These are phyloP conservation scores for Psidium friedrichsthalianum DNA, from an alignment of 345 rosid species.

Conservation along the genomic window DNA sequence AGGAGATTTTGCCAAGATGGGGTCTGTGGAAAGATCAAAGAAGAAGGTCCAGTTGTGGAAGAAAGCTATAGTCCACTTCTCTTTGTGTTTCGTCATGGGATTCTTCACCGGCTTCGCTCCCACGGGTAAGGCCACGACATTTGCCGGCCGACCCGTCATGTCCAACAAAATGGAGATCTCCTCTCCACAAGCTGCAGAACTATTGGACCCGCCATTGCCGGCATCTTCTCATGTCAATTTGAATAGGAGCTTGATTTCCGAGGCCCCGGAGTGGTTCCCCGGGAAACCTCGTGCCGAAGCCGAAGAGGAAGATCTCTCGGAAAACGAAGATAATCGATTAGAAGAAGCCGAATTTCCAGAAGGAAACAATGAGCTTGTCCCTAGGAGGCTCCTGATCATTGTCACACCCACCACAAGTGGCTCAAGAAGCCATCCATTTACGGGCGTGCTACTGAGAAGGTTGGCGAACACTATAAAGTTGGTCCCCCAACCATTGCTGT, in stretches of 20 bases:
- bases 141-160: neutral
- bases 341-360: neutral
- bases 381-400: slow-evolving; percentile 47
- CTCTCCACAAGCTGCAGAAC: neutral
- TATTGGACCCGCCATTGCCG: neutral
- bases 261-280: neutral
- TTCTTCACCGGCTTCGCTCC: slow-evolving; percentile 93
- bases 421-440: slow-evolving; percentile 14
- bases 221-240: neutral
- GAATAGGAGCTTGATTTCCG: neutral
- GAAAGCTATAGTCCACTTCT: slow-evolving; percentile 72
- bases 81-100: slow-evolving; percentile 87
- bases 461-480: slow-evolving; percentile 54
- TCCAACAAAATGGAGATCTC: neutral
- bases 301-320: neutral
- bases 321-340: neutral
- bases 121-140: slow-evolving; percentile 32
- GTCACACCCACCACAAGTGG: slow-evolving; percentile 39
- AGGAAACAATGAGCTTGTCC: neutral
- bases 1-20: neutral
- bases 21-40: slow-evolving; percentile 66
- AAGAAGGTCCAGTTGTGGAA: slow-evolving; percentile 82
- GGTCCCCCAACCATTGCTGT: slow-evolving; percentile 57
- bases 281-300: neutral
- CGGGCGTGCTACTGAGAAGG: slow-evolving; percentile 48